Evolutionary conservation across 129 eudicot species (phyloP).

Genomic region (Saussurea involucrata): DNA sequence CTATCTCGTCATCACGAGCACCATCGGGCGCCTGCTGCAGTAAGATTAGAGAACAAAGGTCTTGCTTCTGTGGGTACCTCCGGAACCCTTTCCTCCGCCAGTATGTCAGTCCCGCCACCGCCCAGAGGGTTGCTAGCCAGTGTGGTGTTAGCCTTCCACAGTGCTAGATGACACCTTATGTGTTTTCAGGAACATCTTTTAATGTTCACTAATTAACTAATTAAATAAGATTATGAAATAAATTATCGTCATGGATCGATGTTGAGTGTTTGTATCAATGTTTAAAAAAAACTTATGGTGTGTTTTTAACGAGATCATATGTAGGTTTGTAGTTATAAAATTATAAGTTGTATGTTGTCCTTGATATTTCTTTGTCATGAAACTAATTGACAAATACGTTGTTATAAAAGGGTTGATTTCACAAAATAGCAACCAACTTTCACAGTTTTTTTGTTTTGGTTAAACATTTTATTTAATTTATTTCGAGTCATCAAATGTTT

Average conservation of each 20-base stretch:
- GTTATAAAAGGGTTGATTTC: too few relatives aligned
- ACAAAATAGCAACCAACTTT: too few relatives aligned
- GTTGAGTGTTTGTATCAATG: neutral
- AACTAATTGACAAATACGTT: neutral
- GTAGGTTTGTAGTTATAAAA: neutral
- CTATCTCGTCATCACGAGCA: neutral
- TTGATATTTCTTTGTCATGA: neutral
- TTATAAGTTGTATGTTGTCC: too few relatives aligned
- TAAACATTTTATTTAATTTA: too few relatives aligned
- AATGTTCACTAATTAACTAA: neutral
- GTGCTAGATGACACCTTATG: neutral
- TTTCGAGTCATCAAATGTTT: too few relatives aligned
- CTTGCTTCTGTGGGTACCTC: conserved; percentile 30
- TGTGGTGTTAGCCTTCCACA: conserved; percentile 28
- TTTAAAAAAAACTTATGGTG: neutral
- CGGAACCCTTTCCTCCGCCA: conserved; percentile 15
- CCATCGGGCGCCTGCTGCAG: conserved; percentile 21
- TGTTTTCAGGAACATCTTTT: neutral
- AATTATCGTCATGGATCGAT: neutral
- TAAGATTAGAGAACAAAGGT: conserved; percentile 24
- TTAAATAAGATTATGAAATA: neutral
- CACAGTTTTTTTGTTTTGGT: too few relatives aligned
- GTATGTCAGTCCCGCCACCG: conserved; percentile 21
- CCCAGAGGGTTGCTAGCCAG: conserved; percentile 23
- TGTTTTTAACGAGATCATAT: neutral